A percentile compares a stretch with the other conserved stretches of the same genome.
These are phyloP conservation scores for Otatea glauca DNA, from an alignment of 176 grass and related monocot species.

Conservation along the genomic window DNA sequence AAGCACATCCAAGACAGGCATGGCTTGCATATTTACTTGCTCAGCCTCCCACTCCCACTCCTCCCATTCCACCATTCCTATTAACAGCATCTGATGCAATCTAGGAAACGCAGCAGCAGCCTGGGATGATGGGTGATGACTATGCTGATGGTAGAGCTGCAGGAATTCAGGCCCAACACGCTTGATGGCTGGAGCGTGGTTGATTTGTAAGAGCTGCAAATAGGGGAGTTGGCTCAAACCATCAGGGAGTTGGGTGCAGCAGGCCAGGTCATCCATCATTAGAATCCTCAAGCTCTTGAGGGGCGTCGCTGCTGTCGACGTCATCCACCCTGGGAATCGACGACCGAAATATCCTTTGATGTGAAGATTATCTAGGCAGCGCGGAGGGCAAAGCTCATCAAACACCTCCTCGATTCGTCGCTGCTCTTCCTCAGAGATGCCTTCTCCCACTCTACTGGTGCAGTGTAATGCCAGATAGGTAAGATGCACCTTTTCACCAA, in stretches of 20 bases:
- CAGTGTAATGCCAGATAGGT: too few species aligned
- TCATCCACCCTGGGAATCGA: constrained; percentile 29
- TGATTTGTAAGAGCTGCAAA: not conserved
- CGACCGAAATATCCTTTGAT: constrained; percentile 20
- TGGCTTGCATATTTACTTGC: too few species aligned
- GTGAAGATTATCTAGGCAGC: not conserved
- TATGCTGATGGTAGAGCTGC: too few species aligned
- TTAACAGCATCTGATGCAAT: not conserved
- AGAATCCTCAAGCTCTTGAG: not conserved
- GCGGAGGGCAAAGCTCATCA: constrained; percentile 33
- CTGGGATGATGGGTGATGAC: too few species aligned
- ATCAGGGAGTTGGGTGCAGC: constrained; percentile 10
- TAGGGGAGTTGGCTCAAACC: not conserved
- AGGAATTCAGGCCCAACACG: constrained; percentile 7
- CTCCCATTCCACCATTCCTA: not conserved
- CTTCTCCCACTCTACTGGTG: not conserved
- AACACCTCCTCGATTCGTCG: not conserved
- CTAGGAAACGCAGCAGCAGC: not conserved
- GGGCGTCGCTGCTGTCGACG: not conserved
- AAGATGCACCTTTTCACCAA: too few species aligned
- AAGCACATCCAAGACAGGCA: too few species aligned
- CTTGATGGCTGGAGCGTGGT: not conserved
- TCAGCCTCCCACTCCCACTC: not conserved
- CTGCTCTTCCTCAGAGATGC: not conserved
- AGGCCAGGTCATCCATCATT: not conserved